phyloP scores from a whole-genome alignment of 2,329 filamentous ascomycete genomes.

The Colletotrichum phormii region DNA sequence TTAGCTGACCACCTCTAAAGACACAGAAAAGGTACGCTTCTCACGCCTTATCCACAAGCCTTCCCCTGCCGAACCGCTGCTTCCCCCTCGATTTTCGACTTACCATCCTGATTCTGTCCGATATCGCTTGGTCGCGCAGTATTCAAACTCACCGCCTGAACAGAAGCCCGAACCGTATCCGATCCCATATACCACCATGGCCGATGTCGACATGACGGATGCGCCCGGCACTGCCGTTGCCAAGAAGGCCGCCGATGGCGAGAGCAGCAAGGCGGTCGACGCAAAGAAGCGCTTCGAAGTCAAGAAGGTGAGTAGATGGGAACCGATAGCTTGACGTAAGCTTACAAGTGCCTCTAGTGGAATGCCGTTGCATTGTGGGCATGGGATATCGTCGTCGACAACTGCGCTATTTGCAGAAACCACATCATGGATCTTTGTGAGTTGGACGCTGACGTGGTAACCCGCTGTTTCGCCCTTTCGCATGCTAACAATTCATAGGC shows the following conservation, averaged over 20 bases:
- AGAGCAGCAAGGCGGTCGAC: conserved; percentile 66
- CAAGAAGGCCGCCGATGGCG: conserved; percentile 65
- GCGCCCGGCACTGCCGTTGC: conserved; percentile 67
- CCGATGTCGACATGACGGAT: conserved; percentile 97
- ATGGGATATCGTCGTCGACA: conserved; percentile 99
- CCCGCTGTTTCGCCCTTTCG: background rate
- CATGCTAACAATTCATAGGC: conserved; percentile 59
- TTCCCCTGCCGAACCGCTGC: background rate
- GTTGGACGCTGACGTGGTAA: conserved; percentile 43
- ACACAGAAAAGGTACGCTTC: conserved; percentile 1
- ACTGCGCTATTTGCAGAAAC: conserved; percentile 98
- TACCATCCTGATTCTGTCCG: background rate
- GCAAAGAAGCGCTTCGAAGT: conserved; percentile 97
- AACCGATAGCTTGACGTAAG: background rate
- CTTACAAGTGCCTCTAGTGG: conserved; percentile 72
- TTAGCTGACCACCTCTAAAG: conserved; percentile 4
- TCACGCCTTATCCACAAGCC: background rate
- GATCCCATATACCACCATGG: conserved; percentile 67
- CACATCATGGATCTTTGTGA: conserved; percentile 99
- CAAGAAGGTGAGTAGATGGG: conserved; percentile 80
- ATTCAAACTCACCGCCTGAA: background rate
- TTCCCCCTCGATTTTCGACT: background rate
- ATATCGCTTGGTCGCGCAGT: background rate
- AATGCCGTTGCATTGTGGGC: conserved; percentile 98
- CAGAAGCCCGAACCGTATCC: background rate